Conservation (phyloP, 768 basidiomycete species). For the Pisolithus albus region DNA sequence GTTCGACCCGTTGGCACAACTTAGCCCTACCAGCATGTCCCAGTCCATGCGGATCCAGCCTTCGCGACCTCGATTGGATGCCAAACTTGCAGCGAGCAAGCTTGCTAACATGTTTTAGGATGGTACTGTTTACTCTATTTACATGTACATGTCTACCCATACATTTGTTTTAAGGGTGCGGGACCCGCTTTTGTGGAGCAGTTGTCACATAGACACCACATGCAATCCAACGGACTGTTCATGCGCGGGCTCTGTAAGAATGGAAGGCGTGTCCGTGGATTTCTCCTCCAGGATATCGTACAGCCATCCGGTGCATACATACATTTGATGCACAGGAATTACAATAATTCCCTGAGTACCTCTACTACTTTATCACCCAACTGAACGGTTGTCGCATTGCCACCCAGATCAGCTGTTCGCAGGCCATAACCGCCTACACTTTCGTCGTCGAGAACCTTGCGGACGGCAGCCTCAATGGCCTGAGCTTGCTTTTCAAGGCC, state of each 20-base stretch:
- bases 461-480: constrained; percentile 85
- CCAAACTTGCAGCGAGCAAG: constrained; percentile 82
- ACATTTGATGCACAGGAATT: constrained; percentile 8
- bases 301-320: neutral
- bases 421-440: constrained; percentile 66
- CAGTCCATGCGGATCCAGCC: constrained; percentile 69
- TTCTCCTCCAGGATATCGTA: neutral
- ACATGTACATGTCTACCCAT: constrained; percentile 1
- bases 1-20: constrained; percentile 60
- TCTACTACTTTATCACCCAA: constrained; percentile 82
- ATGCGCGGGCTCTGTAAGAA: neutral
- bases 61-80: constrained; percentile 69
- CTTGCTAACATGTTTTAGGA: constrained; percentile 80
- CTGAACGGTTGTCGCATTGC: constrained; percentile 64
- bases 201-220: neutral
- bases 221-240: neutral
- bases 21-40: constrained; percentile 59
- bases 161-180: constrained; percentile 5
- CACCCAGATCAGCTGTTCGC: constrained; percentile 85
- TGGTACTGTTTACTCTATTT: neutral
- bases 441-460: constrained; percentile 73
- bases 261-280: neutral
- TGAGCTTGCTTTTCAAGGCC: constrained; percentile 79
- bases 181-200: neutral
- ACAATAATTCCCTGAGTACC: constrained; percentile 55